Evolutionary conservation across 306 rosid species (phyloP), one percentile per base, ranked within the genome.

Genomic region (Sicyos edulis): DNA sequence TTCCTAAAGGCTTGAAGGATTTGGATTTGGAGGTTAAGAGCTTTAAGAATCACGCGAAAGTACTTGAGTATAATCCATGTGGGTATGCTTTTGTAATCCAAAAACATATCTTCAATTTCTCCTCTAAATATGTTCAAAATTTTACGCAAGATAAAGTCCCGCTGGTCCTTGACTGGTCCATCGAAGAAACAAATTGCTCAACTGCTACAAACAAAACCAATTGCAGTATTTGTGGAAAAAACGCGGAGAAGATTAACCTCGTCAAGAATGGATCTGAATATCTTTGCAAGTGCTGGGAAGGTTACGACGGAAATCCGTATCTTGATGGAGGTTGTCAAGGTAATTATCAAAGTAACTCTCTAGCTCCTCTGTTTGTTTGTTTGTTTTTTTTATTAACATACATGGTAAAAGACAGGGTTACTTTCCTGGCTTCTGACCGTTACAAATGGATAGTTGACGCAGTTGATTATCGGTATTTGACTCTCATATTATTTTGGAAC

Each of bases 241-340:
- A 57, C 0, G 62, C 71, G 29, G 29, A 49, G 53, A 45, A 52
- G 14, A 24, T 53, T 10, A 12, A 50, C 2, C 9, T 15, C 20
- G 0, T 20, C 0, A 50, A 12, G 26, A 26, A 21, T 5, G 76
- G 69, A 2, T 3, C 7, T 59, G 87, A 83, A 12, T 84, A 86
- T 20, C 75, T 22, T 14, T 86, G 91, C 63, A 55, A 47, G 21
- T 82, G 88, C 69, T 58, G 20, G 16, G 2, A 16, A 0, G 88
- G 88, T 3, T 86, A 21, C 22, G 19, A 26, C 2, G 88, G 91
- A 4, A 86, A 77, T 49, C 87, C 84, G 16, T 84, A 80, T 77
- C 79, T 81, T 9, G 0, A n/a, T 50, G 7, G 0, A 13, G 91
- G 83, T n/a, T 83, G 87, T 15, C 17, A 69, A 37, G 82, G 82